Evolutionary conservation across 1,284 basidiomycete genomes (phyloP), one percentile per base, ranked within the genome.

Genomic region (Moesziomyces sp.): DNA sequence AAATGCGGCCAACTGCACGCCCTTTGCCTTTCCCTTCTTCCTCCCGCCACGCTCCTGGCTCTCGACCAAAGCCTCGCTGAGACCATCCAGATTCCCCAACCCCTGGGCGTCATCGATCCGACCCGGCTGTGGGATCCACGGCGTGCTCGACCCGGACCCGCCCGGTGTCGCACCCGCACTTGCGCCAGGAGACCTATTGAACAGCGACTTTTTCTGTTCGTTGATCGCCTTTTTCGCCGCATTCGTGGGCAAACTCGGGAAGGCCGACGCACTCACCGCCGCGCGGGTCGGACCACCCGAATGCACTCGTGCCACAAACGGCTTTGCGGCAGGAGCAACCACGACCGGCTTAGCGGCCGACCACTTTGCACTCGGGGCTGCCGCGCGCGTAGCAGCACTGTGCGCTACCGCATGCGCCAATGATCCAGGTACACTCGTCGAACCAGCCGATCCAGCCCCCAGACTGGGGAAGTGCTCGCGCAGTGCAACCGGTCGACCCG

Each of bases 201-300:
- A 67, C 46, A 83, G 30, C 14, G 64, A 46, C 26, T 77, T 76
- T 53, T 83, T 83, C 4, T 83, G 74, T 16, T 79, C 80, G 24
- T 70, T 76, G 9, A 81, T 58, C 19, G 71, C 54, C 2, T 71
- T 58, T 11, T 52, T 56, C 10, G 19, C 47, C 7, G 76, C 58
- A 44, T 80, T 82, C 5, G 55, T 72, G 6, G 82, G 82, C 42
- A 83, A 53, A 26, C 64, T 59, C 14, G 82, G 82, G 45, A 81
- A 82, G 0, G 69, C 53, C 0, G 52, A 56, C n/a, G 30, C 58
- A 30, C 16, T 46, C 40, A 67, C 67, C 24, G 74, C 52, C 11
- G 54, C 35, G 5, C 49, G 16, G 10, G 58, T 21, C 21, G 21
- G 38, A 2, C 26, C 11, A 1, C 16, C 26, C 0, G 57, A 52